Base-by-base conservation (phyloP, 257 asterid species). In the Cordia subcordata region DNA sequence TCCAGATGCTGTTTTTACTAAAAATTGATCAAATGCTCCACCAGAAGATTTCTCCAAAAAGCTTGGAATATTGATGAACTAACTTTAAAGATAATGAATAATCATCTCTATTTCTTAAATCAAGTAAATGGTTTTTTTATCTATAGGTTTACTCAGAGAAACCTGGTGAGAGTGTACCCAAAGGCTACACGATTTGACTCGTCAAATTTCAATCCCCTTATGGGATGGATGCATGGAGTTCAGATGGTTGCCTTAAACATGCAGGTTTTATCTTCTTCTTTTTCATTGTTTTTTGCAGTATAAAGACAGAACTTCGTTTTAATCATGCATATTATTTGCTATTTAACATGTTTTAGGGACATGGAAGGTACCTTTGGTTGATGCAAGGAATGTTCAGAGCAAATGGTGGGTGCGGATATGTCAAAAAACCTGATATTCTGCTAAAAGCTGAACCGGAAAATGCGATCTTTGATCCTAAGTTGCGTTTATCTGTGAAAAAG, bases 171-270 rank as follows among this genome's bases (percentile, higher is more conserved):
- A 68, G 88, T 85, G 57, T 88, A 83, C 60, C 96, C 96, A 5
- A 88, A 88, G 68, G 78, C 73, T 22, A 72, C 72, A 37, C 82
- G 96, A 62, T 71, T 88, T 1, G 93, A 88, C 61, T 88, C 96
- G 14, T 88, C 96, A 21, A 88, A 88, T 56, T 88, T 63, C 70
- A 85, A 85, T 67, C 96, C 96, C 40, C 49, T 76, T n/a, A 62
- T 78, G 21, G 96, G 95, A 19, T 88, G 96, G 96, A 68, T 68
- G 70, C 82, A 83, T 68, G 96, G 96, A 53, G 87, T 73, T 61
- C 96, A 88, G 57, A 83, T 85, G 96, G 90, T 88, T 5, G 96
- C 96, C 23, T 80, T 88, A 61, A 88, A 88, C 65, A 88, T 85
- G 90, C 96, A 88, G 94, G 96, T 85, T 14, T 27, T 27, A 27